Conservation (phyloP, 169 alveolate species). For the Cryptosporidium xiaoi region DNA sequence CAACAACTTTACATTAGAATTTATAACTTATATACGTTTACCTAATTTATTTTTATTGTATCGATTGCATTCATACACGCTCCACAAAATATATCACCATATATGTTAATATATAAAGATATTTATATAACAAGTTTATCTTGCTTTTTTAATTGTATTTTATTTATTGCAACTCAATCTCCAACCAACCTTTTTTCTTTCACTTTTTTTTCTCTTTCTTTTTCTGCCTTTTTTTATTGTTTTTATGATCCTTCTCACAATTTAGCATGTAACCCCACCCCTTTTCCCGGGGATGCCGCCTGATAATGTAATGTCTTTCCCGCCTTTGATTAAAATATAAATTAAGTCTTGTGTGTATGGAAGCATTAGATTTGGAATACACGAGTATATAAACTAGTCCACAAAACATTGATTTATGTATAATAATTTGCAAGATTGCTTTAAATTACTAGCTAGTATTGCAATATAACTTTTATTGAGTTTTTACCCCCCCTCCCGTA, state of each 20-base stretch:
- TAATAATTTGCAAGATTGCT: no score
- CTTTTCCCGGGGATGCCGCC: constrained; percentile 24
- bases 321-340: not conserved
- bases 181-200: not conserved
- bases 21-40: no score
- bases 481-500: no score
- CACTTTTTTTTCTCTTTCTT: constrained; percentile 21
- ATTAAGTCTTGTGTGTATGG: not conserved
- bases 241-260: constrained; percentile 35
- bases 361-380: constrained; percentile 3
- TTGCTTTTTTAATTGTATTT: constrained; percentile 7
- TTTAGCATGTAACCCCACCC: constrained; percentile 74
- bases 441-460: no score
- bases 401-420: no score
- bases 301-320: constrained; percentile 18
- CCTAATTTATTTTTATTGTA: no score
- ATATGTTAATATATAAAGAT: not conserved
- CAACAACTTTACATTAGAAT: no score
- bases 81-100: not conserved
- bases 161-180: not conserved
- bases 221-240: constrained; percentile 36
- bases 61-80: not conserved
- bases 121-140: not conserved
- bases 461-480: no score
- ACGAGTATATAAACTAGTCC: not conserved